A percentile compares a stretch with the other conserved stretches of the same genome.
Conservation (phyloP, 306 rosid species). For the Glycyrrhiza uralensis region DNA sequence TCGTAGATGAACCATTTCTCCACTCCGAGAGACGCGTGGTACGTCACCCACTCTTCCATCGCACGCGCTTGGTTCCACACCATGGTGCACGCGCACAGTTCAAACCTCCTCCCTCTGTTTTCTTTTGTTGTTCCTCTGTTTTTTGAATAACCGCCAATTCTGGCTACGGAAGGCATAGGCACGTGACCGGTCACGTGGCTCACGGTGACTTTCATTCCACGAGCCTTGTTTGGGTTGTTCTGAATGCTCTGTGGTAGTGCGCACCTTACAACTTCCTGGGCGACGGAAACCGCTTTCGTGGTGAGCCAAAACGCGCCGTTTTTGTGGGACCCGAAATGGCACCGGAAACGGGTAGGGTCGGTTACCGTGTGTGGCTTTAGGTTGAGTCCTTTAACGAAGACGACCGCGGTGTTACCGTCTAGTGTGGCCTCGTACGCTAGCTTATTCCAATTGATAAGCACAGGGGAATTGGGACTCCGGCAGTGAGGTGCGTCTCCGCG, state of each 20-base stretch:
- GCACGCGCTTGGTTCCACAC: conserved; percentile 87
- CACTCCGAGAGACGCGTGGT: conserved; percentile 88
- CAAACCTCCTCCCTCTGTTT: conserved; percentile 33
- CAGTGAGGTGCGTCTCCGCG: conserved; percentile 30
- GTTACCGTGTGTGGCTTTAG: conserved; percentile 69
- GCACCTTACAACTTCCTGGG: conserved; percentile 84
- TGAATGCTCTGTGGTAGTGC: conserved; percentile 46
- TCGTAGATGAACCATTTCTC: conserved; percentile 89
- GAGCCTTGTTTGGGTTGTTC: conserved; percentile 37
- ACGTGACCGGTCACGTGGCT: conserved; percentile 29
- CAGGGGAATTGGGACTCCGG: conserved; percentile 26
- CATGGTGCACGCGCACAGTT: conserved; percentile 88
- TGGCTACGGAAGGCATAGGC: conserved; percentile 62
- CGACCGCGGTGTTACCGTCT: conserved; percentile 62
- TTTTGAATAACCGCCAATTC: conserved; percentile 16
- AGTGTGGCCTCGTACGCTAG: conserved; percentile 72
- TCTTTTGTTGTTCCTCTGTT: neutral
- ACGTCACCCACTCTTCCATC: conserved; percentile 72
- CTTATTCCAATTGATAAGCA: conserved; percentile 51
- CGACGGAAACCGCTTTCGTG: conserved; percentile 58
- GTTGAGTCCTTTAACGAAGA: conserved; percentile 75
- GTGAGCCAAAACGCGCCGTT: conserved; percentile 29
- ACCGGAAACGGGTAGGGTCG: conserved; percentile 54
- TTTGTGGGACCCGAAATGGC: conserved; percentile 54
- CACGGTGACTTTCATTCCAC: conserved; percentile 56